Percentiles rank a stretch among this genome's conserved stretches.
phyloP scores from a whole-genome alignment of 1,139 yeast species.

The Sugiyamaella japonica region DNA sequence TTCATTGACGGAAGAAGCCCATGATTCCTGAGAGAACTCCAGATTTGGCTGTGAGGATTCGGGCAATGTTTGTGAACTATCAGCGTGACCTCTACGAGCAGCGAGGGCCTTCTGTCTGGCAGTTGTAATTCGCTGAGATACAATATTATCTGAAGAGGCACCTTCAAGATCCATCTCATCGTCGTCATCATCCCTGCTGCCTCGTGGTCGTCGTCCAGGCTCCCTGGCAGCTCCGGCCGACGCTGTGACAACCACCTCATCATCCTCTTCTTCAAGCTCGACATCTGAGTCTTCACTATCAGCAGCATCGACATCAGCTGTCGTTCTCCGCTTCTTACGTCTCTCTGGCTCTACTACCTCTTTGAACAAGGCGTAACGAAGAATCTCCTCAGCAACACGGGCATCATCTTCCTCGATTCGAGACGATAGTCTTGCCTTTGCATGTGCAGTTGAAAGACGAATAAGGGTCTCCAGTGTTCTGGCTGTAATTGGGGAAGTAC shows the following conservation, averaged over 20 bases:
- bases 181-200: constrained; percentile 6
- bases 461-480: constrained; percentile 96
- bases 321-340: constrained; percentile 33
- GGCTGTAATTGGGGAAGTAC: constrained; percentile 95
- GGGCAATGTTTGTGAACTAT: constrained; percentile 9
- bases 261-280: constrained; percentile 39
- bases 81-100: constrained; percentile 17
- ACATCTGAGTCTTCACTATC: constrained; percentile 32
- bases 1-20: constrained; percentile 28
- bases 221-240: neutral
- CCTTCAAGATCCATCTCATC: constrained; percentile 18
- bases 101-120: constrained; percentile 30
- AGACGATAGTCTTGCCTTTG: constrained; percentile 83
- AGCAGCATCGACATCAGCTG: constrained; percentile 32
- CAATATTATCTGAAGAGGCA: constrained; percentile 22
- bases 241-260: constrained; percentile 26
- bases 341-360: constrained; percentile 51
- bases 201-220: constrained; percentile 3
- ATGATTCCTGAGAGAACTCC: constrained; percentile 31
- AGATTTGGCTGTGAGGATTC: constrained; percentile 23
- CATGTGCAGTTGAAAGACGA: constrained; percentile 96
- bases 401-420: constrained; percentile 79
- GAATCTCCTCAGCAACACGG: constrained; percentile 76
- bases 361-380: constrained; percentile 83
- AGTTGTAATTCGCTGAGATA: constrained; percentile 26